phyloP scores from a whole-genome alignment of 2,329 filamentous ascomycete species.

The Chaetomium olivaceum region DNA sequence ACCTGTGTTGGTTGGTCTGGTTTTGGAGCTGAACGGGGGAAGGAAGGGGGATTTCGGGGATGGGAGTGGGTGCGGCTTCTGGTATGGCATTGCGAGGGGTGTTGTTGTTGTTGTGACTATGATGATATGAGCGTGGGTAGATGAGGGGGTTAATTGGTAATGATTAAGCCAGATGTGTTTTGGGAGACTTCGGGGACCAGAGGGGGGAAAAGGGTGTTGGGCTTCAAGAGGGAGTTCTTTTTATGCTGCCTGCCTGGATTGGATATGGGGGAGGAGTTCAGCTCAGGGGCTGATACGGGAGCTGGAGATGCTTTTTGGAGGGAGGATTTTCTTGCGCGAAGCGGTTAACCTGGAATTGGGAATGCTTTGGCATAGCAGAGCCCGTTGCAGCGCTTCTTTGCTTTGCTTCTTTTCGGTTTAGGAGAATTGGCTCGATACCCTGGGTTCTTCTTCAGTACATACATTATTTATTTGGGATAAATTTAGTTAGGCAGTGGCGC shows the following conservation, averaged over 20 bases:
- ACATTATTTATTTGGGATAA: not conserved
- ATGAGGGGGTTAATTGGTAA: constrained; percentile 14
- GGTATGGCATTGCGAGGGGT: not conserved
- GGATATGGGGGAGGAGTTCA: not conserved
- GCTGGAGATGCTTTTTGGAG: not conserved
- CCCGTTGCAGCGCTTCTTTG: not conserved
- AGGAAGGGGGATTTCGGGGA: too few relatives aligned
- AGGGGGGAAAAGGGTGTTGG: not conserved
- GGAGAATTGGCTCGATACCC: constrained; percentile 30
- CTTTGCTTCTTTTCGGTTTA: constrained; percentile 8
- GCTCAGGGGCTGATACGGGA: not conserved
- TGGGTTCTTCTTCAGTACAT: constrained; percentile 19
- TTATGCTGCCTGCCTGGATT: not conserved
- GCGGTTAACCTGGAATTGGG: not conserved
- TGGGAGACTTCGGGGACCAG: not conserved
- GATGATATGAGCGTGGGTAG: not conserved
- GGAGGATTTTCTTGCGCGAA: not conserved
- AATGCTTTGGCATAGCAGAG: not conserved
- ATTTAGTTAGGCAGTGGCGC: not conserved
- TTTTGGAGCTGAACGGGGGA: not conserved
- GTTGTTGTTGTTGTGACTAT: not conserved
- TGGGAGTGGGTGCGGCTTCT: not conserved
- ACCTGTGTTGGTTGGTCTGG: not conserved
- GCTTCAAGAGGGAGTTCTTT: not conserved
- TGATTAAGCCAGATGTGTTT: not conserved